These are phyloP conservation scores for Claviceps spartinae DNA, from an alignment of 2,329 filamentous ascomycete genomes.

Conservation along the genomic window DNA sequence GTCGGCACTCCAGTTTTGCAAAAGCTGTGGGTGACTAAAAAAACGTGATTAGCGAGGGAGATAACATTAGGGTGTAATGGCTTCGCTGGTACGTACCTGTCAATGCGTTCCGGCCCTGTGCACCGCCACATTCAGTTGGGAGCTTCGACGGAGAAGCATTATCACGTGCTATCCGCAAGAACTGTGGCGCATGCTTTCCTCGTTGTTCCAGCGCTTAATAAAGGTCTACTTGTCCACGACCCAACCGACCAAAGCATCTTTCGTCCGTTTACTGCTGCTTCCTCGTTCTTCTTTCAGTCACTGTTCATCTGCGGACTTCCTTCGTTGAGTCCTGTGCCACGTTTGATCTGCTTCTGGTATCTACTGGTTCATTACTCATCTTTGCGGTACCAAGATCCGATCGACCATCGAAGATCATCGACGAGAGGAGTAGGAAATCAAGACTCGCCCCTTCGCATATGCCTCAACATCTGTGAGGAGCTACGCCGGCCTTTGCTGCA, in stretches of 20 bases:
- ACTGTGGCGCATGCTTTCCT: constrained; percentile 2
- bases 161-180: not conserved
- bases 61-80: constrained; percentile 12
- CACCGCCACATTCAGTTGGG: constrained; percentile 5
- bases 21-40: constrained; percentile 21
- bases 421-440: not conserved
- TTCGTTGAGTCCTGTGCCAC: not conserved
- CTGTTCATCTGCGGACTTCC: not conserved
- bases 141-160: not conserved
- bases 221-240: not conserved
- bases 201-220: not conserved
- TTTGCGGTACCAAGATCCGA: not conserved
- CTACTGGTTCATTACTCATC: not conserved
- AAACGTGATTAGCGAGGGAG: constrained; percentile 14
- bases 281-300: not conserved
- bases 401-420: not conserved
- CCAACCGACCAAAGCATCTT: not conserved
- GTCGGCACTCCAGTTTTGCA: constrained; percentile 15
- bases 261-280: not conserved
- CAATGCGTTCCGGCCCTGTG: not conserved
- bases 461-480: not conserved
- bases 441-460: not conserved
- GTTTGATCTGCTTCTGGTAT: not conserved
- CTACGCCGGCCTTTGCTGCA: constrained; percentile 1
- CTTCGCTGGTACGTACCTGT: not conserved